phyloP scores from a whole-genome alignment of 257 asterid genomes.

The Solanum phureja region DNA sequence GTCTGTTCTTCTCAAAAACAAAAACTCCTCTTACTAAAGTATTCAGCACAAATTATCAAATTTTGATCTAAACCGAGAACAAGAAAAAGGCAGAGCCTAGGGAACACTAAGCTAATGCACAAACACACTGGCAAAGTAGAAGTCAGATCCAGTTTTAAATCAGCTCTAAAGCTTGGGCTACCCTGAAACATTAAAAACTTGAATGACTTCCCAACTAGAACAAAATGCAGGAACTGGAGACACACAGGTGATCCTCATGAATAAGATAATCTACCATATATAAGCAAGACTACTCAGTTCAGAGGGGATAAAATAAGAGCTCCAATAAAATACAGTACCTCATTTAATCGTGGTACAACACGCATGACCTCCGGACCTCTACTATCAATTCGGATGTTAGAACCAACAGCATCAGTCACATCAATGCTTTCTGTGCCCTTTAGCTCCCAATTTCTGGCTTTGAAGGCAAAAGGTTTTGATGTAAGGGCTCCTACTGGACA shows the following conservation, averaged over 20 bases:
- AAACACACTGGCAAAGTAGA: neutral
- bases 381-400: conserved; percentile 95
- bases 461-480: conserved; percentile 96
- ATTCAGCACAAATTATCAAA: neutral
- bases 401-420: conserved; percentile 98
- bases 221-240: neutral
- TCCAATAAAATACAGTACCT: conserved; percentile 27
- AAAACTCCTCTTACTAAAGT: neutral
- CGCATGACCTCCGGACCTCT: conserved; percentile 99
- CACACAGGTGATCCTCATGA: neutral
- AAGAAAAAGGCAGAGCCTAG: neutral
- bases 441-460: conserved; percentile 98
- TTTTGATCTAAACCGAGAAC: neutral
- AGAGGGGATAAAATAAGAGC: neutral
- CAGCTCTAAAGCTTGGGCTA: neutral
- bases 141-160: neutral
- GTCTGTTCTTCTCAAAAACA: neutral
- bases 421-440: conserved; percentile 98
- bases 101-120: neutral
- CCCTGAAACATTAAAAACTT: neutral
- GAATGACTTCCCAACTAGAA: neutral
- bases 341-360: conserved; percentile 85
- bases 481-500: conserved; percentile 99
- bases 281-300: neutral
- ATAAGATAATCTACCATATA: neutral